phyloP scores from a whole-genome alignment of 2,329 filamentous ascomycete species.

The Magnaporthales sp. region DNA sequence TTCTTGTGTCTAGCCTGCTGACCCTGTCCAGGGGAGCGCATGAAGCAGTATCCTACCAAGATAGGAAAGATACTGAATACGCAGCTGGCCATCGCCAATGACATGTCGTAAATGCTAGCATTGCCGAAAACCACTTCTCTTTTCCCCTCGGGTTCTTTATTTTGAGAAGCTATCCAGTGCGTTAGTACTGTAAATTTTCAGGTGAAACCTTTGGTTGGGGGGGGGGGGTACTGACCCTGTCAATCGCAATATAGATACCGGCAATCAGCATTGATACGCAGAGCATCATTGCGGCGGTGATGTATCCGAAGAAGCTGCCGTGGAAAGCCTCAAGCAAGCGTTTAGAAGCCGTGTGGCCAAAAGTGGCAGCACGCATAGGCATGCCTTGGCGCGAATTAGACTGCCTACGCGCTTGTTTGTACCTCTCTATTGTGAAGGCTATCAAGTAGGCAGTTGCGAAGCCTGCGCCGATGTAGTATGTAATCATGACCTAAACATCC shows the following conservation, averaged over 20 bases:
- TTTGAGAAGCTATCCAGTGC: too few relatives aligned
- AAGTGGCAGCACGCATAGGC: not conserved
- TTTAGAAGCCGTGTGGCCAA: not conserved
- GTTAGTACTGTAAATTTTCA: too few relatives aligned
- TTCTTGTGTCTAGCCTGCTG: conserved; percentile 5
- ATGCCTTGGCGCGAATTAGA: not conserved
- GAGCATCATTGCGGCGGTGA: conserved; percentile 10
- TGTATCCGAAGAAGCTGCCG: conserved; percentile 16
- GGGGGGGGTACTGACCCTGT: not conserved
- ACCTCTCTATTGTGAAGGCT: conserved; percentile 9
- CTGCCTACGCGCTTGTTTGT: not conserved
- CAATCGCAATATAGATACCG: conserved; percentile 9
- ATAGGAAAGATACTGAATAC: conserved; percentile 10
- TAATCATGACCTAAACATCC: conserved; percentile 6
- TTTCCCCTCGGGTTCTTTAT: too few relatives aligned
- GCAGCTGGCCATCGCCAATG: conserved; percentile 10
- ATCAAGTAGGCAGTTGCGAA: conserved; percentile 10
- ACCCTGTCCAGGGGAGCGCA: conserved; percentile 5
- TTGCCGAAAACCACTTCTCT: not conserved
- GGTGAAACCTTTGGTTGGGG: too few relatives aligned
- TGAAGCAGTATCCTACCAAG: conserved; percentile 9
- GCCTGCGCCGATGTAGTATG: conserved; percentile 13
- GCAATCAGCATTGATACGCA: conserved; percentile 12
- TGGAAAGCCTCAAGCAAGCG: conserved; percentile 18
- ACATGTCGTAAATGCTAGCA: conserved; percentile 10